Conservation (phyloP, 2,329 filamentous ascomycete species). For the Daldinia sp. region DNA sequence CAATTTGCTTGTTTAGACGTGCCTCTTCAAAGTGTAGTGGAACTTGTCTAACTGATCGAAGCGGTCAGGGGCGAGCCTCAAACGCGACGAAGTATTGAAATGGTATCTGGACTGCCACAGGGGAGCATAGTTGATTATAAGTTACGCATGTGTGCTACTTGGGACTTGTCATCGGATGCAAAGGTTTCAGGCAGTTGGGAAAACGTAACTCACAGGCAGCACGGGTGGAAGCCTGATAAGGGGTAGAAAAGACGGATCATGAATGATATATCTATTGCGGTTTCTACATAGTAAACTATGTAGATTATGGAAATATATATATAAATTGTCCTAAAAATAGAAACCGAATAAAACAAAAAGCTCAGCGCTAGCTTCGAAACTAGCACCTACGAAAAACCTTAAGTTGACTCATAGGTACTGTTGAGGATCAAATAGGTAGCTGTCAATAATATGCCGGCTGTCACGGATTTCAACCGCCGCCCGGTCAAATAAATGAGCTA, state of each 20-base stretch:
- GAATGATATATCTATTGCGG: too few relatives aligned
- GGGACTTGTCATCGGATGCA: neutral
- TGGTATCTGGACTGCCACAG: neutral
- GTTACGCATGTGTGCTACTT: neutral
- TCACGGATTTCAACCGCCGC: too few relatives aligned
- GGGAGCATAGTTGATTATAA: neutral
- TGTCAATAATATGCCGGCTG: too few relatives aligned
- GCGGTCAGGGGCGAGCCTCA: neutral
- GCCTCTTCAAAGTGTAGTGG: neutral
- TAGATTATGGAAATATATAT: too few relatives aligned
- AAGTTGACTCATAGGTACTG: neutral
- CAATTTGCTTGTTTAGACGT: neutral
- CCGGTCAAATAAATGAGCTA: neutral
- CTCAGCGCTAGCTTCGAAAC: neutral
- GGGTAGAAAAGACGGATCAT: neutral
- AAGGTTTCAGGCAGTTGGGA: neutral
- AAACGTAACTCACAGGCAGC: neutral
- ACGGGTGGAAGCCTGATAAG: neutral
- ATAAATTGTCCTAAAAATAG: too few relatives aligned
- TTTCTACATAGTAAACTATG: too few relatives aligned
- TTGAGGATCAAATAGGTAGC: too few relatives aligned
- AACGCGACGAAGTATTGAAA: neutral
- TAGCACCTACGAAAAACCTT: constrained; percentile 2
- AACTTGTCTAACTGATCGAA: neutral
- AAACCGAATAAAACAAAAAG: constrained; percentile 2